Percentiles rank a stretch among this genome's conserved stretches.
These are phyloP conservation scores for Candida buenavistaensis DNA, from an alignment of 1,139 yeast species.

Conservation along the genomic window DNA sequence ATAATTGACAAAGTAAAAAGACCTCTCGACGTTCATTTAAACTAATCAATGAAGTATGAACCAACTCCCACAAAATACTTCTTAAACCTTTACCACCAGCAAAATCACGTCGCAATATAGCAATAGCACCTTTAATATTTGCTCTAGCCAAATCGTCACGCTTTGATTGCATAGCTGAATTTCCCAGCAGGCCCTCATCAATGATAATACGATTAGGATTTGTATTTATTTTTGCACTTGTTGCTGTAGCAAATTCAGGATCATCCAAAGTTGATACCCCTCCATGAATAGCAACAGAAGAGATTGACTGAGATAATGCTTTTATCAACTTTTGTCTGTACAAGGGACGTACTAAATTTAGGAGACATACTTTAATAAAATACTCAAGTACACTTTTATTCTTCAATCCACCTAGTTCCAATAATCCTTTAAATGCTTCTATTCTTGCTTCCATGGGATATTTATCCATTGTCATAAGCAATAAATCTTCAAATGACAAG, in stretches of 20 bases:
- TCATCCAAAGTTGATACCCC: constrained; percentile 55
- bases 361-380: constrained; percentile 56
- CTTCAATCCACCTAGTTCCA: constrained; percentile 75
- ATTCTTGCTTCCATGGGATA: constrained; percentile 57
- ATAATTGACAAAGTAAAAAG: constrained; percentile 63
- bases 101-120: constrained; percentile 64
- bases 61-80: constrained; percentile 64
- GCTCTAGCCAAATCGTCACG: constrained; percentile 44
- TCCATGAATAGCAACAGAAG: constrained; percentile 71
- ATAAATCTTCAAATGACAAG: constrained; percentile 50
- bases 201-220: constrained; percentile 42
- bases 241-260: constrained; percentile 50
- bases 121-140: constrained; percentile 63
- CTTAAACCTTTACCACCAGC: constrained; percentile 64
- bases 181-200: constrained; percentile 41
- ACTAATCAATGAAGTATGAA: constrained; percentile 61
- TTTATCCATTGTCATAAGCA: constrained; percentile 52
- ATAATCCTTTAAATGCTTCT: constrained; percentile 68
- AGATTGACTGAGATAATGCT: constrained; percentile 52
- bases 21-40: constrained; percentile 62
- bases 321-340: constrained; percentile 53
- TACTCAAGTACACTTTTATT: constrained; percentile 61
- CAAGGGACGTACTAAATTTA: constrained; percentile 52
- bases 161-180: constrained; percentile 45
- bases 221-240: constrained; percentile 21